These are phyloP conservation scores for Cercophora newfieldiana DNA, from an alignment of 495 filamentous ascomycete genomes.

Conservation along the genomic window DNA sequence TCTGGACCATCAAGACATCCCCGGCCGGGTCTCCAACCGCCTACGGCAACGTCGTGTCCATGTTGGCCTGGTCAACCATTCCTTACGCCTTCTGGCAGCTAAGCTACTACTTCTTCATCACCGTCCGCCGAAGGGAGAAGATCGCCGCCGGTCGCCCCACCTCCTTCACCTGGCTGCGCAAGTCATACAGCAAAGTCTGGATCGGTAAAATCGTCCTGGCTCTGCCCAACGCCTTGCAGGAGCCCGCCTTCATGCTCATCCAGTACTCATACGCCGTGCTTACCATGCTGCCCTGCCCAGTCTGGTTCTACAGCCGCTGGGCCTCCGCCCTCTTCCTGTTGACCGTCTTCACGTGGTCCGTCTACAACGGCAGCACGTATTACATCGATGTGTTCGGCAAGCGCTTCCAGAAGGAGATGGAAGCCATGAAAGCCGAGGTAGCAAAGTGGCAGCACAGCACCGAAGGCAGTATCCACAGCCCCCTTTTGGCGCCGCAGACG, in stretches of 20 bases:
- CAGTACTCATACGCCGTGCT: conserved; percentile 87
- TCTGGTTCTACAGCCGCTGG: conserved; percentile 93
- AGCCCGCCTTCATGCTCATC: conserved; percentile 91
- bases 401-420: conserved; percentile 93
- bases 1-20: conserved; percentile 78
- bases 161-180: conserved; percentile 94
- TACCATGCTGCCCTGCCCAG: conserved; percentile 89
- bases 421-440: conserved; percentile 85
- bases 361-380: conserved; percentile 93
- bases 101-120: conserved; percentile 88
- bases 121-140: conserved; percentile 85
- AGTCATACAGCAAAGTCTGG: conserved; percentile 82
- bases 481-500: conserved; percentile 40
- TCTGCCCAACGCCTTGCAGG: conserved; percentile 74
- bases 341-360: conserved; percentile 81
- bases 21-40: conserved; percentile 67
- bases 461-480: conserved; percentile 42
- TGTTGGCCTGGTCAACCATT: conserved; percentile 91
- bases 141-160: conserved; percentile 95
- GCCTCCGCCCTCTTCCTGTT: conserved; percentile 74
- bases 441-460: conserved; percentile 76
- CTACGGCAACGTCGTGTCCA: conserved; percentile 72
- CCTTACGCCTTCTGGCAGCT: conserved; percentile 94
- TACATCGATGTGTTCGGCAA: conserved; percentile 98
- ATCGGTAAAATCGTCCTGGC: conserved; percentile 82